Base-by-base conservation (phyloP, 805 yeast species). In the Schwanniomyces sp. region DNA sequence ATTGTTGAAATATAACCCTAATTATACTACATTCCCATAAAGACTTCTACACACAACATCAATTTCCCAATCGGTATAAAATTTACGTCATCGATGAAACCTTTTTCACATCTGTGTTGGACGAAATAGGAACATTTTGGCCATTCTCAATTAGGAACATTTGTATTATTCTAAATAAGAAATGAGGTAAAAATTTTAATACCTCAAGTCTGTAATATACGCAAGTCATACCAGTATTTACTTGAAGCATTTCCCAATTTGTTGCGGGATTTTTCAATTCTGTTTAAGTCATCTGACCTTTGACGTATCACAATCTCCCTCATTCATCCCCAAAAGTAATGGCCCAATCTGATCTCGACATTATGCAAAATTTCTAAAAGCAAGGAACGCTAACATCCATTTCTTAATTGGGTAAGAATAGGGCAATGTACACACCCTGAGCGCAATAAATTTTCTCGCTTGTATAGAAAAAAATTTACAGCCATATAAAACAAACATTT, bases 261-360 rank as follows among this genome's bases (percentile, higher is more conserved):
- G 27, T 12, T 39, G 41, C 41, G 41, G 41, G 41, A 39, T 39
- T 39, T 38, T 39, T 39, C 26, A 21, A 9, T 39, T 5, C 24
- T 38, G 41, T 30, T 11, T 9, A 24, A 4, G 25, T 21, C 27
- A 37, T 21, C 40, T 37, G 27, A 37, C 26, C 14, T 21, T 24
- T 17, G 27, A 37, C 40, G 40, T 37, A 37, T 37, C 27, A 37
- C 27, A 37, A n/a, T 12, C 25, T 37, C 16, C 16, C 27, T 18
- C 21, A 14, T 18, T 32, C 18, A 10, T 14, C 5, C 30, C 30
- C 5, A 32, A 32, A 11, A 11, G 3, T 10, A 16, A 32, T 32
- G 36, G 34, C 34, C 14, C 34, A 11, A 29, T 29, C 5, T n/a
- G 17, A 12, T n/a, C 17, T 34, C 10, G 11, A 16, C 18, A 12